Base-by-base conservation (phyloP, 495 filamentous ascomycete species). In the Apiosordaria backusii region DNA sequence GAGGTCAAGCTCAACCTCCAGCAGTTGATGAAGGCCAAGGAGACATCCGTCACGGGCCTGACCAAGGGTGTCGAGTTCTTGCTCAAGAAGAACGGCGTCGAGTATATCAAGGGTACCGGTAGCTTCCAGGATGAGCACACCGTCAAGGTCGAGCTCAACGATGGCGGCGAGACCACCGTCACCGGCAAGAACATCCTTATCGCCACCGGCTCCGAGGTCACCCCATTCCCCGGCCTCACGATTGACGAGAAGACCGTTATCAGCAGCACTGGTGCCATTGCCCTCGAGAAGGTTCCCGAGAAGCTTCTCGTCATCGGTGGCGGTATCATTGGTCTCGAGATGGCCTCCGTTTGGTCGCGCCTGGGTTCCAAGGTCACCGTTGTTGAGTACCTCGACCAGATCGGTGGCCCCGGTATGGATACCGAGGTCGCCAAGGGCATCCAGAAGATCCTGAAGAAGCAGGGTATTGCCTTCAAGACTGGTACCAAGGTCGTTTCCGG, bases 11-110 rank as follows among this genome's bases (percentile, higher is more conserved):
- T 99, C 77, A 97, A 99, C 85, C 84, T 99, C 29, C 78, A 81
- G 72, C 89, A 95, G 76, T 92, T 99, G 89, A 96, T 99, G 92
- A 93, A 96, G 82, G 94, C 95, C 53, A 99, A 99, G 83, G 92
- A 97, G 54, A 87, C 86, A 40, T 96, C 96, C 59, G 95, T 99
- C 67, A 82, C 83, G 35, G 88, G 93, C 57, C 79, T 99, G 70
- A 99, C 95, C 68, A 97, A 97, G 84, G 95, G 95, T 79, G 89
- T 99, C 72, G 95, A 98, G 80, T 99, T 91, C 79, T 81, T 99
- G 64, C 88, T 99, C 80, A 97, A 97, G 89, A 99, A 98, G 87
- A 98, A 99, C 81, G 89, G 89, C 60, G 96, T 97, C 73, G 92
- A 97, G 73, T 99, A 97, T 75, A 81, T 98, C 82, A 97, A 95